phyloP scores from a whole-genome alignment of 164 flowering plant genomes.

The Cinnamomum chago region DNA sequence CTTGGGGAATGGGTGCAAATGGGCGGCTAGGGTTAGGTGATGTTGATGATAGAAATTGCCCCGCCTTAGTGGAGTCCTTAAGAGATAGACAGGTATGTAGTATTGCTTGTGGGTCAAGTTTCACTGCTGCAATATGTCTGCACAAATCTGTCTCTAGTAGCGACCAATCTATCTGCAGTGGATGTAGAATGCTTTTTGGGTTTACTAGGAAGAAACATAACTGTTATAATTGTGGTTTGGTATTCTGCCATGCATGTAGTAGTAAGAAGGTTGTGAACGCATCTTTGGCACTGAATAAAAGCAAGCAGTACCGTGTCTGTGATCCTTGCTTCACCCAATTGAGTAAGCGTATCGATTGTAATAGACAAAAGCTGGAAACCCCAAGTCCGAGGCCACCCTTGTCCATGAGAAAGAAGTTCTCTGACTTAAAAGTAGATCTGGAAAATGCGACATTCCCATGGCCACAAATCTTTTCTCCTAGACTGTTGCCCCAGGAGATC shows the following conservation, averaged over 20 bases:
- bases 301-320: constrained; percentile 57
- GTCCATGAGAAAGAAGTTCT: constrained; percentile 12
- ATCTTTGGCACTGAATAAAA: constrained; percentile 48
- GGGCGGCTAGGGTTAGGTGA: constrained; percentile 67
- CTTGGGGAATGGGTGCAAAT: constrained; percentile 70
- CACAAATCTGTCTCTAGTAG: constrained; percentile 47
- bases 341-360: constrained; percentile 16
- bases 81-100: constrained; percentile 48
- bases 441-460: constrained; percentile 17
- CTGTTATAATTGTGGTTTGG: constrained; percentile 65
- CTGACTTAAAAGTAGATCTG: constrained; percentile 21
- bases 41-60: constrained; percentile 41
- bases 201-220: constrained; percentile 60
- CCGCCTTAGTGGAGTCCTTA: constrained; percentile 55
- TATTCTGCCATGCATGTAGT: constrained; percentile 56
- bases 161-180: constrained; percentile 54
- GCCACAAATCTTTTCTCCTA: constrained; percentile 20
- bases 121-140: constrained; percentile 54
- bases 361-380: constrained; percentile 15
- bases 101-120: constrained; percentile 54
- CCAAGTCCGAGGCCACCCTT: constrained; percentile 24
- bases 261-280: constrained; percentile 51
- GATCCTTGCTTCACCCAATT: constrained; percentile 46
- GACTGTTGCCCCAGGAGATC: constrained; percentile 13
- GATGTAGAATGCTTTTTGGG: constrained; percentile 50